Evolutionary conservation across 257 asterid genomes (phyloP).

Genomic region (Parsonsia alboflavescens): DNA sequence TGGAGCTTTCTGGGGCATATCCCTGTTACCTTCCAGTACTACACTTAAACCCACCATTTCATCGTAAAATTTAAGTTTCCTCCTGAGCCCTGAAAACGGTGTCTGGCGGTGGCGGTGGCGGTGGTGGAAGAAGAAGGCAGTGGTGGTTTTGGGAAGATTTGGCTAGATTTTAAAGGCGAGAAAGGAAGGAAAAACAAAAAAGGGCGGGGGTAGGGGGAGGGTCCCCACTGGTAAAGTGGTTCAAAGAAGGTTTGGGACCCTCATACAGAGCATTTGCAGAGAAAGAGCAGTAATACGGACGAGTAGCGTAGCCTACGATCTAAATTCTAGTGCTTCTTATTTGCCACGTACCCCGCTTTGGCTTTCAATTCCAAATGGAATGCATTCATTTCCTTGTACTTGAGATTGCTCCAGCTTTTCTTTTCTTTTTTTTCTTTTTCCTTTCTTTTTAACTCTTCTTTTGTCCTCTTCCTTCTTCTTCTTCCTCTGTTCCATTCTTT

Average conservation of each 20-base stretch:
- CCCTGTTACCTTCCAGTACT: slow-evolving; percentile 51
- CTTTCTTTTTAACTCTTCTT: background rate
- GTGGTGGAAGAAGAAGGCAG: background rate
- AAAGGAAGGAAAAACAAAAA: slow-evolving; percentile 1
- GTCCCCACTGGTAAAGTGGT: slow-evolving; percentile 1
- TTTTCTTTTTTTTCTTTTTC: background rate
- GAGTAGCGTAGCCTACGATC: slow-evolving; percentile 20
- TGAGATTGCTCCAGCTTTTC: background rate
- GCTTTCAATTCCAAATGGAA: slow-evolving; percentile 26
- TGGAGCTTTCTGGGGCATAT: slow-evolving; percentile 23
- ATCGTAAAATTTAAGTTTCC: slow-evolving; percentile 17
- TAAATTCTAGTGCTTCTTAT: slow-evolving; percentile 43
- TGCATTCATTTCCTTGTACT: slow-evolving; percentile 13
- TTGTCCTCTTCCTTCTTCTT: slow-evolving; percentile 27
- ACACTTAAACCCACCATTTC: slow-evolving; percentile 93
- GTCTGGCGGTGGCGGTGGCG: slow-evolving; percentile 16
- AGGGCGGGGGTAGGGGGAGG: too few relatives aligned
- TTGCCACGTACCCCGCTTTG: slow-evolving; percentile 56
- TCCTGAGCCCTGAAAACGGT: background rate
- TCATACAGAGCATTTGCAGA: slow-evolving; percentile 7
- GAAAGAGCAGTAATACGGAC: slow-evolving; percentile 25
- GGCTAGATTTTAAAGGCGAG: background rate
- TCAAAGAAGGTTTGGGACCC: slow-evolving; percentile 13
- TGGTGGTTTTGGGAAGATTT: background rate
- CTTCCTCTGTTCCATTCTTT: background rate